A percentile compares a stretch with the other conserved stretches of the same genome.
These are phyloP conservation scores for Penicillium pancosmium DNA, from an alignment of 495 filamentous ascomycete genomes.

Conservation along the genomic window DNA sequence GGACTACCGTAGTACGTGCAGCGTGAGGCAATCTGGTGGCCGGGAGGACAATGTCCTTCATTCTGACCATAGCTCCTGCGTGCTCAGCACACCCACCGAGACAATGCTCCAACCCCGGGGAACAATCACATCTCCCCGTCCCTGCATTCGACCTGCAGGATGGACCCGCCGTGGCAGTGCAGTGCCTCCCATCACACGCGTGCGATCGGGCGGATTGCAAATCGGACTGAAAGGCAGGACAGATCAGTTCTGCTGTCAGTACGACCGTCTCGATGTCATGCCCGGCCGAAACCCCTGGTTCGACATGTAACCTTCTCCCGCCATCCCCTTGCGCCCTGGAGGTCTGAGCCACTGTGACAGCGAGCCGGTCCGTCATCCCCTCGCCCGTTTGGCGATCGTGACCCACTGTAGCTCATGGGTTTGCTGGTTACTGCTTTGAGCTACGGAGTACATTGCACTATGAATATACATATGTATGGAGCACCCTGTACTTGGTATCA, in stretches of 20 bases:
- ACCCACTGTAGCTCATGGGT: conserved; percentile 9
- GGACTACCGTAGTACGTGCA: not conserved
- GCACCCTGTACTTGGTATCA: not conserved
- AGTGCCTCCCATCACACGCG: conserved; percentile 1
- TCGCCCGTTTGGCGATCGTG: conserved; percentile 30
- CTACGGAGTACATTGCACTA: not conserved
- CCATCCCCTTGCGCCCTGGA: conserved; percentile 22
- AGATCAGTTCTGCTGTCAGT: not conserved
- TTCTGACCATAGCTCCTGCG: not conserved
- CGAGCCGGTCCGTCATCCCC: conserved; percentile 21
- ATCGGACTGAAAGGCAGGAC: conserved; percentile 1
- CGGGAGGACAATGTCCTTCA: not conserved
- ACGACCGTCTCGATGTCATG: not conserved
- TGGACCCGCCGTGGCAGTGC: conserved; percentile 23
- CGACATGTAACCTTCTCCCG: conserved; percentile 13
- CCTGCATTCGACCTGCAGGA: conserved; percentile 31
- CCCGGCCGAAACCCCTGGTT: conserved; percentile 7
- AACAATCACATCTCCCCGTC: conserved; percentile 12
- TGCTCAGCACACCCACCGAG: conserved; percentile 12
- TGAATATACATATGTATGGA: no score
- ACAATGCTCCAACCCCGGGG: conserved; percentile 2
- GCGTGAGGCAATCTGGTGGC: not conserved
- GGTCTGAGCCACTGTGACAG: conserved; percentile 18
- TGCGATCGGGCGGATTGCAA: conserved; percentile 14
- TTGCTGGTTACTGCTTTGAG: not conserved